These are phyloP conservation scores for Phytophthora crassamura DNA, from an alignment of 352 stramenopile genomes.

Conservation along the genomic window DNA sequence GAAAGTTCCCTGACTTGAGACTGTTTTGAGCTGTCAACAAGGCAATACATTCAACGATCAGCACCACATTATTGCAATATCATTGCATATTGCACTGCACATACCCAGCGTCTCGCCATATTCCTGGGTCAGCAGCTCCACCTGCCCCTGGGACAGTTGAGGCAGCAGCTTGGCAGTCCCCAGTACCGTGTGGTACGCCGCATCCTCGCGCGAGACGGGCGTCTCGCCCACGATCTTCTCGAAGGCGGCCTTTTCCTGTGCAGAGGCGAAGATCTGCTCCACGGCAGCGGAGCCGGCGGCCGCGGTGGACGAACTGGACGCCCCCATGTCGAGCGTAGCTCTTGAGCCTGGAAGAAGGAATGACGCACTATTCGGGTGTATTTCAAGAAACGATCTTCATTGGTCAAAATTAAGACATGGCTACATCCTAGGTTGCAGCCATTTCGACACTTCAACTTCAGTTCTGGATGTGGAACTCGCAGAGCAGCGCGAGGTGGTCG, in stretches of 20 bases:
- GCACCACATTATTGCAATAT: not conserved
- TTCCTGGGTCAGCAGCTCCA: constrained; percentile 66
- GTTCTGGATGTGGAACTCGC: constrained; percentile 59
- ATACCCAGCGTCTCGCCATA: constrained; percentile 70
- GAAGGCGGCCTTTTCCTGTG: constrained; percentile 61
- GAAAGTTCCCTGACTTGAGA: constrained; percentile 76
- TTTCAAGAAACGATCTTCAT: constrained; percentile 20
- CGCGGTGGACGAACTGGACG: constrained; percentile 42
- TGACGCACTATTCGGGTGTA: constrained; percentile 20
- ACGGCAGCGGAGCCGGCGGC: constrained; percentile 21
- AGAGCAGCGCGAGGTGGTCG: constrained; percentile 78
- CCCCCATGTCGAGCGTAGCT: constrained; percentile 46
- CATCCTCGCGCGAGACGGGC: constrained; percentile 56
- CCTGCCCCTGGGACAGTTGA: constrained; percentile 58
- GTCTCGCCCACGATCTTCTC: constrained; percentile 75
- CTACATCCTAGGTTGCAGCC: constrained; percentile 20
- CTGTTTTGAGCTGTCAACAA: constrained; percentile 64
- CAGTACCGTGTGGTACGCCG: constrained; percentile 61
- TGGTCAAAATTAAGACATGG: constrained; percentile 30
- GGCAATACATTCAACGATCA: constrained; percentile 4
- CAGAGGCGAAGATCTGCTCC: constrained; percentile 53
- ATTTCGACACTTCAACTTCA: constrained; percentile 19
- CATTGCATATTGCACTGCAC: constrained; percentile 10
- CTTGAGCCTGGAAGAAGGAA: constrained; percentile 14
- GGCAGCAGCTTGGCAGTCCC: constrained; percentile 45